phyloP scores from a whole-genome alignment of 164 flowering plant genomes.

The Annona cherimola region DNA sequence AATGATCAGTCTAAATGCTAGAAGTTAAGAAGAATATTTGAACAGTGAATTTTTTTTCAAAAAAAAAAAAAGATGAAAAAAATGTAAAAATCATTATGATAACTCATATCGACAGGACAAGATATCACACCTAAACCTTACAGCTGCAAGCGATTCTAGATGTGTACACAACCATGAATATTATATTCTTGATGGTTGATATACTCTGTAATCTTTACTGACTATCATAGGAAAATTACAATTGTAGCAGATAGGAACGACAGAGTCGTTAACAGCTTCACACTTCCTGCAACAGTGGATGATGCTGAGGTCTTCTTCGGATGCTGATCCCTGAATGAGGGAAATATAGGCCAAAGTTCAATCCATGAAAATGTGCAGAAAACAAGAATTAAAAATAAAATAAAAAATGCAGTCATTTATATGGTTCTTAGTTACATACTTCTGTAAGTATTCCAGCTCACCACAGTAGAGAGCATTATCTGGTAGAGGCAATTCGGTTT shows the following conservation, averaged over 20 bases:
- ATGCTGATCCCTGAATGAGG: constrained; percentile 39
- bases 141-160: background rate
- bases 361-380: background rate
- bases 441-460: constrained; percentile 48
- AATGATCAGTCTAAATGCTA: background rate
- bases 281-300: constrained; percentile 8
- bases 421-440: constrained; percentile 34
- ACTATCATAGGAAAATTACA: constrained; percentile 1
- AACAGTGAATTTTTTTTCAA: background rate
- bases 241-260: constrained; percentile 5
- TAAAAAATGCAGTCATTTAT: background rate
- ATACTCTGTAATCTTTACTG: background rate
- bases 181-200: background rate
- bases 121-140: constrained; percentile 10
- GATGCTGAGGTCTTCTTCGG: constrained; percentile 44
- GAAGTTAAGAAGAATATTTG: constrained; percentile 3
- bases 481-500: constrained; percentile 70
- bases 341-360: background rate
- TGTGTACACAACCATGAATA: background rate
- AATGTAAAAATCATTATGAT: background rate
- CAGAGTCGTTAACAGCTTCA: background rate
- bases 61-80: background rate
- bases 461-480: constrained; percentile 84
- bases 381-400: background rate
- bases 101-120: constrained; percentile 1